Conservation (phyloP, 495 filamentous ascomycete species). For the Tuber melanosporum region DNA sequence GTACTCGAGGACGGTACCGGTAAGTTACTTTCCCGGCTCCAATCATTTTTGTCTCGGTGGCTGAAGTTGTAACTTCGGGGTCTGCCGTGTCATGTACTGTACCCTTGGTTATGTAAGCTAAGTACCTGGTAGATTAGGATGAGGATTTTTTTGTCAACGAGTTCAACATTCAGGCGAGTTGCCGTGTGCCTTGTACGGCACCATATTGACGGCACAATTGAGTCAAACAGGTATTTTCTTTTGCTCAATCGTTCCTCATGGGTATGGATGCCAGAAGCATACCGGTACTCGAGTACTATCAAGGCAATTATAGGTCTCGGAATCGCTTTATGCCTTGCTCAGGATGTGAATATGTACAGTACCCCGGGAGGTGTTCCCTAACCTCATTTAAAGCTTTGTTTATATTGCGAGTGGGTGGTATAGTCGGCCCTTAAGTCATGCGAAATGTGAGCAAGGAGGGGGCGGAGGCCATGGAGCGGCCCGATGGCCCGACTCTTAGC, state of each 20-base stretch:
- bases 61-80: background rate
- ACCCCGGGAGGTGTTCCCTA: background rate
- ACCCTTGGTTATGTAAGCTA: no score
- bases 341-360: background rate
- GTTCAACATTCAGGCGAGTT: no score
- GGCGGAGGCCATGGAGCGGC: background rate
- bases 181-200: no score
- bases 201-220: no score
- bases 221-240: no score
- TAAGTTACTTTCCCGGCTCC: background rate
- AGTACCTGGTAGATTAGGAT: no score
- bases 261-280: no score
- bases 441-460: background rate
- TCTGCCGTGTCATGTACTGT: background rate
- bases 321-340: background rate
- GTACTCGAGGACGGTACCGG: no score
- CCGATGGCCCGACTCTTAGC: background rate
- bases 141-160: no score
- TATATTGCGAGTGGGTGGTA: background rate
- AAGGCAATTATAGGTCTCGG: background rate
- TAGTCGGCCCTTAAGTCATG: background rate
- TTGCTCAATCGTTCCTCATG: no score
- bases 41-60: background rate
- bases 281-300: background rate
- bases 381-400: background rate